Evolutionary conservation across 2,329 filamentous ascomycete species (phyloP).

Genomic region (Daldinia eschscholtzii): DNA sequence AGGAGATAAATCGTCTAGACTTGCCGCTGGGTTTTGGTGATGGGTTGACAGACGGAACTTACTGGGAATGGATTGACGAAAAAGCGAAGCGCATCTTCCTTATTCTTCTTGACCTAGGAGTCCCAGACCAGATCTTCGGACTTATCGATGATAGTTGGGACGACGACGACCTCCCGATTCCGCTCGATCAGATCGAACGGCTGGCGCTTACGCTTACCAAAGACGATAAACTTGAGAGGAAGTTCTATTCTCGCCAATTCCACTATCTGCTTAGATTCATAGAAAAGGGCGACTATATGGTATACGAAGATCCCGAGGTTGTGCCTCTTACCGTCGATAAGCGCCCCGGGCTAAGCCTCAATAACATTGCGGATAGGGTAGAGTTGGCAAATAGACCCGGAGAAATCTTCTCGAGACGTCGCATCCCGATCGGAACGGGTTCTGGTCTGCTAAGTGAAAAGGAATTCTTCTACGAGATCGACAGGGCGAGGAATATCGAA

Average conservation of each 20-base stretch:
- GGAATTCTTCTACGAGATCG: slow-evolving; percentile 72
- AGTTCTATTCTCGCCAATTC: slow-evolving; percentile 78
- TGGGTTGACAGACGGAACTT: slow-evolving; percentile 77
- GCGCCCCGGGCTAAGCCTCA: slow-evolving; percentile 58
- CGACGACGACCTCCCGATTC: slow-evolving; percentile 79
- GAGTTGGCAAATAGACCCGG: slow-evolving; percentile 72
- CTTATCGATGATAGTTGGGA: slow-evolving; percentile 83
- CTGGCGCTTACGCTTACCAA: slow-evolving; percentile 70
- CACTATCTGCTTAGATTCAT: slow-evolving; percentile 76
- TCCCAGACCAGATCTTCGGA: slow-evolving; percentile 80
- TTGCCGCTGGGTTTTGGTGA: slow-evolving; percentile 75
- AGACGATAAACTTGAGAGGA: slow-evolving; percentile 74
- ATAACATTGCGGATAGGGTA: slow-evolving; percentile 67
- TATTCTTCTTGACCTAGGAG: slow-evolving; percentile 75
- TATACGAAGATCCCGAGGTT: slow-evolving; percentile 75
- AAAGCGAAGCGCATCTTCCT: slow-evolving; percentile 79
- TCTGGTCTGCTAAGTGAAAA: slow-evolving; percentile 61
- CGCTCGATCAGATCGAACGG: slow-evolving; percentile 73
- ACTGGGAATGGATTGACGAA: slow-evolving; percentile 81
- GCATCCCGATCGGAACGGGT: slow-evolving; percentile 64
- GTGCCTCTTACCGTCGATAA: slow-evolving; percentile 77
- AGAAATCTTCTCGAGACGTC: slow-evolving; percentile 68
- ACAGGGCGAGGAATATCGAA: slow-evolving; percentile 68
- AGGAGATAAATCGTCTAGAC: slow-evolving; percentile 73
- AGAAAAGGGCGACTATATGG: slow-evolving; percentile 69